Evolutionary conservation across 306 rosid genomes (phyloP).

Genomic region (Myrica gale): DNA sequence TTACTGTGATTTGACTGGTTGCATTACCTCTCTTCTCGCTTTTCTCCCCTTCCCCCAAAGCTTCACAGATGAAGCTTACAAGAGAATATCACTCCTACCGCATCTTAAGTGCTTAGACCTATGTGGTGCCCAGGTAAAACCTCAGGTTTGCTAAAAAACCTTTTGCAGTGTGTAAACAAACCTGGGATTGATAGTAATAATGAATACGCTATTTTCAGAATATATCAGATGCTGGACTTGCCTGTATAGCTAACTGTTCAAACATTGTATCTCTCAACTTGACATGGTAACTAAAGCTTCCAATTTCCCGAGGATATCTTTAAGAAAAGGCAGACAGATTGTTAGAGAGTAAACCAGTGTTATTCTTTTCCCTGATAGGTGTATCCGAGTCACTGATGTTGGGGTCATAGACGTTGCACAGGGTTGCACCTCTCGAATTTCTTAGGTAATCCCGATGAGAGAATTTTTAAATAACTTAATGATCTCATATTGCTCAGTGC

Average conservation of each 20-base stretch:
- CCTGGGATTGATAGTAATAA: constrained; percentile 21
- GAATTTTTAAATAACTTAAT: constrained; percentile 14
- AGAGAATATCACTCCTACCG: constrained; percentile 46
- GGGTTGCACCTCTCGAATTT: constrained; percentile 60
- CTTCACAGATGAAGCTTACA: constrained; percentile 72
- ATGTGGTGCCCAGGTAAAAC: constrained; percentile 81
- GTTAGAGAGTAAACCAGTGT: neutral
- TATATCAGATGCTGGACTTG: constrained; percentile 72
- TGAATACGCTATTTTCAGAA: constrained; percentile 45
- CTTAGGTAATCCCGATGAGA: constrained; percentile 55
- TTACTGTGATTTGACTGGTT: constrained; percentile 23
- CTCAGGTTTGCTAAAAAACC: constrained; percentile 8
- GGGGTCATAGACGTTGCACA: constrained; percentile 63
- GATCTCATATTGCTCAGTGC: constrained; percentile 7
- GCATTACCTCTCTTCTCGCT: constrained; percentile 22
- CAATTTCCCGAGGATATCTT: constrained; percentile 14
- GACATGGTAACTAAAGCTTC: constrained; percentile 62
- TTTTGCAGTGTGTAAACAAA: constrained; percentile 13
- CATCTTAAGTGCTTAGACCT: constrained; percentile 66
- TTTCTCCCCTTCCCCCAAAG: constrained; percentile 22
- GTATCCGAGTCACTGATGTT: constrained; percentile 65
- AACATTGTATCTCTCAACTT: constrained; percentile 63
- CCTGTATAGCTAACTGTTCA: constrained; percentile 57
- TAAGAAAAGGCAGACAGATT: constrained; percentile 6
- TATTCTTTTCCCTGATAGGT: constrained; percentile 50